Base-by-base conservation (phyloP, 495 filamentous ascomycete genomes). In the Astrocystis sublimbata region DNA sequence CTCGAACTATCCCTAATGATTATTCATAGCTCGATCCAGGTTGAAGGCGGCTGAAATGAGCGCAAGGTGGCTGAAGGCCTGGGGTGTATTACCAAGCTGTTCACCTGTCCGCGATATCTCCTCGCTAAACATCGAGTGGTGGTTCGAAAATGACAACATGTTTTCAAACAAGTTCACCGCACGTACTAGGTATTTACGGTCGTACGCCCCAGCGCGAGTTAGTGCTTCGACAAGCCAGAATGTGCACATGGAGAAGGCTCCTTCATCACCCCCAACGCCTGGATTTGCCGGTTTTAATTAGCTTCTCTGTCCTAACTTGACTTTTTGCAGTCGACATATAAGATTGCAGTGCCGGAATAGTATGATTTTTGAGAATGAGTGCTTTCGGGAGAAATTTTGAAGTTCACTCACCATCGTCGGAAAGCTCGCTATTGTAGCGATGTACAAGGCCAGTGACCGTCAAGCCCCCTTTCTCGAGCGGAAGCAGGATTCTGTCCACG, bases 231-330 rank as follows among this genome's bases (percentile, higher is more conserved):
- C 85, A 4, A 90, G 81, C 88, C 88, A 90, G 35, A 61, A 61
- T 35, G 88, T 91, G 61, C 88, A 88, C 88, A 91, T 90, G 68
- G 82, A 83, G 68, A 91, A 91, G 19, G 87, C 87, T n/a, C 88
- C 88, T 72, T 91, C 88, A 30, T 83, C 77, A 21, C 88, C 88
- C 36, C 86, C 86, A 4, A 91, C 85, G n/a, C 88, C 88, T 89
- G 63, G 61, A 33, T 5, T 28, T 3, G 2, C 30, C 26, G 51
- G n/a, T 47, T 46, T 24, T 12, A 41, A 7, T 51, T 12, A 51
- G 47, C 31, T 41, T 38, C 31, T 42, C 30, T 1, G 28, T 23
- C 35, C 2, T 6, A 1, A 17, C 2, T 51, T 26, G n/a, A n/a
- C 28, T 51, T 19, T 10, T 9, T 30, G 1, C 4, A 2, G 13